Evolutionary conservation across 1,284 basidiomycete genomes (phyloP).

Genomic region (Pseudozyma flocculosa): DNA sequence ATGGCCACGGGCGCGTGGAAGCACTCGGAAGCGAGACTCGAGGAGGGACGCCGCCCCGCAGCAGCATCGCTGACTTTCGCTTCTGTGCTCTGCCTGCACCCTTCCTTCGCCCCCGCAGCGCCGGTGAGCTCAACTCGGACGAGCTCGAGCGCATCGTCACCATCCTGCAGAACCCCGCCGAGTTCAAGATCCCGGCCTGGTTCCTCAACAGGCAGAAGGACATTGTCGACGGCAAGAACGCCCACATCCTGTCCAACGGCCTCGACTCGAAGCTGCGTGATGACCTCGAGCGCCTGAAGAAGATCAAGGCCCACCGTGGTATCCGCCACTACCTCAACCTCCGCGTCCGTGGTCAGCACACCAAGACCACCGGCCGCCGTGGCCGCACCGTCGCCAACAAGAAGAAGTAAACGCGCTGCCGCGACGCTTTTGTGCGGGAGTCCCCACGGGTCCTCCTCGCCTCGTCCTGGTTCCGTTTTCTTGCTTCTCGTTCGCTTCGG

Average conservation of each 20-base stretch:
- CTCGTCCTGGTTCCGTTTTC: conserved; percentile 1
- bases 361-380: conserved; percentile 87
- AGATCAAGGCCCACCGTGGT: conserved; percentile 98
- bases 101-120: conserved; percentile 61
- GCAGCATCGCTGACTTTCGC: too few species aligned
- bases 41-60: too few species aligned
- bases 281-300: conserved; percentile 97
- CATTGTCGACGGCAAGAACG: conserved; percentile 95
- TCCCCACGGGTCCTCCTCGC: too few species aligned
- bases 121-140: conserved; percentile 90
- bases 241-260: conserved; percentile 92
- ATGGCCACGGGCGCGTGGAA: too few species aligned
- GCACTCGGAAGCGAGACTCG: too few species aligned
- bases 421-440: neutral
- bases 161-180: conserved; percentile 98
- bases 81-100: too few species aligned
- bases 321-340: conserved; percentile 96
- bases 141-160: conserved; percentile 99
- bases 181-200: conserved; percentile 99
- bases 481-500: conserved; percentile 13
- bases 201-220: conserved; percentile 99
- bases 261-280: conserved; percentile 99
- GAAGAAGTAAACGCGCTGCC: conserved; percentile 51
- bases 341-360: conserved; percentile 90
- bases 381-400: conserved; percentile 58